Conservation (phyloP, 2,329 filamentous ascomycete species). For the Colletotrichum zoysiae region DNA sequence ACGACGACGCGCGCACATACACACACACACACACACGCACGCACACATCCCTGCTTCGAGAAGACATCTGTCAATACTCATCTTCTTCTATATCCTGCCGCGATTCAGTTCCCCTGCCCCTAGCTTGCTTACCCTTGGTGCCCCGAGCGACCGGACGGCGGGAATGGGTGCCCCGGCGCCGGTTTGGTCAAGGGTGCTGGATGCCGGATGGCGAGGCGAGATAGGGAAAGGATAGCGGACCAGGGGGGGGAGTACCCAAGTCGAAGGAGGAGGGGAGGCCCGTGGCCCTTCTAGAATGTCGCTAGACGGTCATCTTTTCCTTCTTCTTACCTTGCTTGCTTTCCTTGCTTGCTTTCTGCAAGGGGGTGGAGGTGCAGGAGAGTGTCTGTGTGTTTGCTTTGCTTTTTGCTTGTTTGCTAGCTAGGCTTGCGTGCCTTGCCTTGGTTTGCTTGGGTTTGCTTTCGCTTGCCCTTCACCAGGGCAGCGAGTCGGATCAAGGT, state of each 20-base stretch:
- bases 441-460: background rate
- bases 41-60: background rate
- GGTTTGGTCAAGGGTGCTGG: background rate
- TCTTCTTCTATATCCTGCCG: background rate
- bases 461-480: no score
- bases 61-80: background rate
- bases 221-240: background rate
- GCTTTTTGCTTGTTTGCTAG: background rate
- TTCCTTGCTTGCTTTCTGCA: background rate
- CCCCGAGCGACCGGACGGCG: constrained; percentile 17
- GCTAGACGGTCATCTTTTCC: constrained; percentile 2
- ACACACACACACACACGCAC: background rate
- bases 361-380: background rate
- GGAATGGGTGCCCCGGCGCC: background rate
- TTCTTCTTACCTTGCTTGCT: no score
- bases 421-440: background rate
- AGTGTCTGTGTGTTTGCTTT: background rate
- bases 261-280: background rate
- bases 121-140: background rate
- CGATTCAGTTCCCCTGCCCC: constrained; percentile 1
- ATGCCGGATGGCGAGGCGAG: background rate
- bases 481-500: background rate
- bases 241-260: background rate
- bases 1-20: background rate
- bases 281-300: constrained; percentile 33